Percentiles rank a stretch among this genome's conserved stretches.
Evolutionary conservation across 331 rosid species (phyloP).

Genomic region (Spiraea crenata): DNA sequence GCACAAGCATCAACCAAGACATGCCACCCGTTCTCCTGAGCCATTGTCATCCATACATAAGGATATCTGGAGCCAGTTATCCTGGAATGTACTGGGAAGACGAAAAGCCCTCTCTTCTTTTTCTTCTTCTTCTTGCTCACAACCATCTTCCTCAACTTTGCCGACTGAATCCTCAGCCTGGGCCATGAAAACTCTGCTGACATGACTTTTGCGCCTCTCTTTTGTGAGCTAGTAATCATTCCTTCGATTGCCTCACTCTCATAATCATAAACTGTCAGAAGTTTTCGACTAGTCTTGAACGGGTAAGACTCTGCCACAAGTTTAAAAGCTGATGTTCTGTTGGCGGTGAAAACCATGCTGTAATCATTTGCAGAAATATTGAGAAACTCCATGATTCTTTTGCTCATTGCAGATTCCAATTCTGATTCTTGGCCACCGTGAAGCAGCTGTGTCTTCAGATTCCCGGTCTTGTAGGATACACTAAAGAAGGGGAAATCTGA

Average conservation of each 20-base stretch:
- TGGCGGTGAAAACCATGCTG: conserved; percentile 88
- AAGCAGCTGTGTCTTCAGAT: conserved; percentile 61
- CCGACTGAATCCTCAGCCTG: conserved; percentile 63
- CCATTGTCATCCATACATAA: conserved; percentile 80
- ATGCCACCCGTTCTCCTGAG: conserved; percentile 92
- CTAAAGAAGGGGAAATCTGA: conserved; percentile 66
- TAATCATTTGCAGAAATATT: conserved; percentile 69
- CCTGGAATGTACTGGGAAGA: conserved; percentile 81
- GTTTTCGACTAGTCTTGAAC: conserved; percentile 52
- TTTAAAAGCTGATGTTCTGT: conserved; percentile 85
- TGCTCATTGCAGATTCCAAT: conserved; percentile 64
- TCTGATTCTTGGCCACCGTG: conserved; percentile 66
- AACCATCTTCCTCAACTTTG: conserved; percentile 64
- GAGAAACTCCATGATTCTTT: conserved; percentile 65
- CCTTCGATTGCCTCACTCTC: conserved; percentile 81
- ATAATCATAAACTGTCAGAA: conserved; percentile 83
- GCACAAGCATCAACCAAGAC: conserved; percentile 87
- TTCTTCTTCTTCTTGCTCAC: conserved; percentile 55
- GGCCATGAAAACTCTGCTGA: conserved; percentile 96
- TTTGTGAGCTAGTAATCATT: conserved; percentile 58
- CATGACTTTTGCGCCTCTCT: conserved; percentile 64
- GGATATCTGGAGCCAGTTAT: conserved; percentile 90
- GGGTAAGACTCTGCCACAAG: conserved; percentile 79
- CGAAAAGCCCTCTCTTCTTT: conserved; percentile 70
- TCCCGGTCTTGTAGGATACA: conserved; percentile 64